Evolutionary conservation across 1,284 basidiomycete species (phyloP), one percentile per base, ranked within the genome.

Genomic region (Bjerkandera adusta): DNA sequence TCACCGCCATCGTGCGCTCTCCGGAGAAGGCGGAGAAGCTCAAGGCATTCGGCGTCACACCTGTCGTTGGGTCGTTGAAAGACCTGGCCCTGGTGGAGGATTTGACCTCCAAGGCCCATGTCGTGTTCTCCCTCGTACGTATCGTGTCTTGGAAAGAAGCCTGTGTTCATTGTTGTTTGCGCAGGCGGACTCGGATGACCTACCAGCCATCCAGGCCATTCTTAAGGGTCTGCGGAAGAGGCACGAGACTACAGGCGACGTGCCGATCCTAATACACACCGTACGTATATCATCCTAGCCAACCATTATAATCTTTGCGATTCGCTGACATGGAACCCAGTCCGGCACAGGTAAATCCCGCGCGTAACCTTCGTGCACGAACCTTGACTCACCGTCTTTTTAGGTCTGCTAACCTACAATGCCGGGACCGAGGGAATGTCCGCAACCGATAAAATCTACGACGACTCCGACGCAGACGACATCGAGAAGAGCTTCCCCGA

Each of bases 221-320:
- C 51, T 80, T 33, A 57, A 54, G 8, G 77, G 77, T 1, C 50
- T 75, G 45, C 70, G 68, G 59, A 68, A 65, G 45, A 61, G 69
- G 22, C 67, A 70, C 46, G 64, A 70, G 16, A 61, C 55, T 16
- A 68, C 67, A 11, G 72, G 72, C 8, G 67, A 61, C 11, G 48
- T 60, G 5, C 68, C 75, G 2, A 68, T 73, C 34, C 65, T 77
- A 36, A 76, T 80, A 33, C 75, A 80, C 55, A 79, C 76, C 1
- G 77, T 79, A 51, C 43, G 72, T 15, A 16, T 13, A 7, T n/a
- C n/a, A n/a, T n/a, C n/a, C n/a, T n/a, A n/a, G n/a, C n/a, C n/a
- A n/a, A n/a, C n/a, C n/a, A n/a, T n/a, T n/a, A n/a, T n/a, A n/a
- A n/a, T n/a, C n/a, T n/a, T n/a, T n/a, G n/a, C n/a, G n/a, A n/a